Evolutionary conservation across 2,329 filamentous ascomycete genomes (phyloP), one percentile per base, ranked within the genome.

Genomic region (Chaetomium globosum): DNA sequence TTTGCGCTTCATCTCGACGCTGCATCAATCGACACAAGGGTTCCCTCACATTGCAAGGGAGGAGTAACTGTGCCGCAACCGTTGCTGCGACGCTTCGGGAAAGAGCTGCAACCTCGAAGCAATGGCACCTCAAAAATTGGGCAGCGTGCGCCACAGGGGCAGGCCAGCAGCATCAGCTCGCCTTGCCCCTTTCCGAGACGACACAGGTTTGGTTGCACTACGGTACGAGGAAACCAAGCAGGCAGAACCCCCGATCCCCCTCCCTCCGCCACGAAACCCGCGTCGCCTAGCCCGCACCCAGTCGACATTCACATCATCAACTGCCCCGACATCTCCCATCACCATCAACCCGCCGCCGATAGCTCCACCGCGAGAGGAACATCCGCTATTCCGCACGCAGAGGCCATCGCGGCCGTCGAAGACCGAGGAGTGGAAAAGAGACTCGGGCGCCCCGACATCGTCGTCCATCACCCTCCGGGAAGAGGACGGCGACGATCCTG

Each of bases 141-240:
- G 77, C 65, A 82, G 78, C 69, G 74, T 79, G 72, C 80, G 82
- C 69, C 75, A 78, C 69, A 80, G 74, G 71, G 75, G 74, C 68
- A 75, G 76, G 67, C 74, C 80, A 23, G 69, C 75, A 64, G 73
- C 80, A 28, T 70, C 75, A 64, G 73, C 76, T 67, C 71, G 68
- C 63, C 71, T 75, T 63, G 70, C 73, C 43, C 73, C 78, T 28
- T 80, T 84, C 71, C 78, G 80, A 66, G 81, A 83, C 71, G 83
- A 85, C 70, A 76, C 78, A 51, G 77, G 75, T 69, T 74, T 87
- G 70, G 79, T 87, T 65, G 81, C 81, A 56, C 72, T 88, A 63
- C 83, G 84, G 65, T 88, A 89, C 77, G 86, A 89, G 73, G 82
- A 87, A 75, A 85, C 84, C 43, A 77, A 82, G 59, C 81, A 83